phyloP scores from a whole-genome alignment of 2,329 filamentous ascomycete genomes.

The Huntiella omanensis region DNA sequence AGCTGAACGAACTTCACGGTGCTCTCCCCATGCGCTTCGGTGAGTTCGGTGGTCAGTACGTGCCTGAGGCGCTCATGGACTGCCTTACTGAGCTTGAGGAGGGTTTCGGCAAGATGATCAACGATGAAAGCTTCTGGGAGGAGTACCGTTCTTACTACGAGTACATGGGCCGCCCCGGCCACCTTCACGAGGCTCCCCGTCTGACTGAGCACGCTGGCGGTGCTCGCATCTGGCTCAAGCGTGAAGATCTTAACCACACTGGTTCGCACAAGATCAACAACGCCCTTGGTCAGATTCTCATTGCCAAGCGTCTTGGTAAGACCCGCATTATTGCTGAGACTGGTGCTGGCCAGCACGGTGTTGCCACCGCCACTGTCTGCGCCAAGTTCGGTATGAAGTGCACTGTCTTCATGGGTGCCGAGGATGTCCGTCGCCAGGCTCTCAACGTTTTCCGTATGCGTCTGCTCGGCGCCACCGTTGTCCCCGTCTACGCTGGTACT shows the following conservation, averaged over 20 bases:
- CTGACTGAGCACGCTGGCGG: slow-evolving; percentile 78
- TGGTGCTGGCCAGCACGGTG: slow-evolving; percentile 91
- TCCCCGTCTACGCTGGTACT: slow-evolving; percentile 82
- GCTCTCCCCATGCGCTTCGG: slow-evolving; percentile 76
- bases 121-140: slow-evolving; percentile 88
- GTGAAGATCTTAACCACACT: slow-evolving; percentile 94
- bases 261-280: slow-evolving; percentile 99
- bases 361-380: slow-evolving; percentile 91
- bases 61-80: slow-evolving; percentile 95
- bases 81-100: slow-evolving; percentile 78
- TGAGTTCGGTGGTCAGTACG: slow-evolving; percentile 92
- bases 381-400: slow-evolving; percentile 98
- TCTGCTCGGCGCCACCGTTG: slow-evolving; percentile 76
- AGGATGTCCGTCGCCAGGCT: slow-evolving; percentile 89
- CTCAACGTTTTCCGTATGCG: slow-evolving; percentile 98
- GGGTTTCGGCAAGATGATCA: slow-evolving; percentile 72
- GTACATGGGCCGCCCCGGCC: slow-evolving; percentile 90
- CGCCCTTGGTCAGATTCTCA: slow-evolving; percentile 75
- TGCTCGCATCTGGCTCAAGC: slow-evolving; percentile 93
- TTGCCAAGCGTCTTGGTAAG: slow-evolving; percentile 77
- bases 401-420: slow-evolving; percentile 86
- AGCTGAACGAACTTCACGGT: slow-evolving; percentile 65
- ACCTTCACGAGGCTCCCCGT: slow-evolving; percentile 72
- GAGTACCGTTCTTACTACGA: slow-evolving; percentile 92
- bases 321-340: slow-evolving; percentile 96